Conservation (phyloP, 306 rosid genomes). For the Benincasa hispida region DNA sequence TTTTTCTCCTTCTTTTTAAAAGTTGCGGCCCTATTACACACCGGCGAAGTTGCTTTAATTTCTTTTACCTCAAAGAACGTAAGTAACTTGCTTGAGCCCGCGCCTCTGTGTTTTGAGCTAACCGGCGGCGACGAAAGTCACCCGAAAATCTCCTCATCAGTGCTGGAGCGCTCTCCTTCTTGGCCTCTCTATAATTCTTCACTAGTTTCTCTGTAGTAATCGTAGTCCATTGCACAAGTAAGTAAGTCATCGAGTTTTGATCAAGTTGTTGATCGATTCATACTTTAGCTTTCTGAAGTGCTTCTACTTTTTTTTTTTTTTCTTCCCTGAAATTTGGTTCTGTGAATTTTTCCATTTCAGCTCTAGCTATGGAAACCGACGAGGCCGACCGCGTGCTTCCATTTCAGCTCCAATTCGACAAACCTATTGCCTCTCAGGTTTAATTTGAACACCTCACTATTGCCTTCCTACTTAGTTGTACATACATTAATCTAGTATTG, state of each 20-base stretch:
- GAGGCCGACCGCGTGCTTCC: slow-evolving; percentile 54
- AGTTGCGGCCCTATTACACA: too few relatives aligned
- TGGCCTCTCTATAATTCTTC: neutral
- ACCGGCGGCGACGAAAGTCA: neutral
- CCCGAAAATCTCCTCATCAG: neutral
- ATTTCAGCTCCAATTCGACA: slow-evolving; percentile 89
- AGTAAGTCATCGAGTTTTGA: neutral
- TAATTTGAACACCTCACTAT: neutral
- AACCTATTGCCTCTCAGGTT: slow-evolving; percentile 79
- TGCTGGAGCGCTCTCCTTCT: neutral
- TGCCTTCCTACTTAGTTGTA: neutral
- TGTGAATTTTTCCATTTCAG: neutral
- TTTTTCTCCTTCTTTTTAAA: too few relatives aligned
- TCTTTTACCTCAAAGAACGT: too few relatives aligned
- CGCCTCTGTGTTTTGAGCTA: neutral
- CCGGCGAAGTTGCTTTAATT: too few relatives aligned
- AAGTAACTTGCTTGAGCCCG: neutral
- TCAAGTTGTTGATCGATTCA: neutral
- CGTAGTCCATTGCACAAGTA: neutral
- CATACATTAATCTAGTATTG: neutral
- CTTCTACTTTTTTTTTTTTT: too few relatives aligned
- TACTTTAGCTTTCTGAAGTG: neutral
- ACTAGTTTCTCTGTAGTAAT: neutral
- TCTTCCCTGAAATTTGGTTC: neutral
- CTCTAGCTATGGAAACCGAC: slow-evolving; percentile 53